These are phyloP conservation scores for Euclidium syriacum DNA, from an alignment of 345 rosid genomes.

Conservation along the genomic window DNA sequence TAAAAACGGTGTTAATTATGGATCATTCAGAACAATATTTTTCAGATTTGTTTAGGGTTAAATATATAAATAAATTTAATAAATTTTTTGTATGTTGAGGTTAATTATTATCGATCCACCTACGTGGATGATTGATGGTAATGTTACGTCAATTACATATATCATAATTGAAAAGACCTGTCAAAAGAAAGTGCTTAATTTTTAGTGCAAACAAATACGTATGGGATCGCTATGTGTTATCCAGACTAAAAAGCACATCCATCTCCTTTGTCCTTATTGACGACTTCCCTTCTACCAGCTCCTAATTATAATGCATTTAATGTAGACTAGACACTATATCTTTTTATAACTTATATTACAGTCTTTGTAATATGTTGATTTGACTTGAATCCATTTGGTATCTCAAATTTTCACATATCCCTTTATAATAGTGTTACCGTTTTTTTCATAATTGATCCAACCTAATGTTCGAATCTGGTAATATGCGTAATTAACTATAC, in stretches of 20 bases:
- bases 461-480: too few relatives aligned
- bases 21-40: too few relatives aligned
- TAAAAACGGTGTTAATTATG: too few relatives aligned
- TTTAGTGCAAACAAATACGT: constrained; percentile 22
- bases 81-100: background rate
- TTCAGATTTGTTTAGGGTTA: too few relatives aligned
- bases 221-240: constrained; percentile 28
- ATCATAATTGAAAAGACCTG: constrained; percentile 22
- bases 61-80: too few relatives aligned
- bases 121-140: constrained; percentile 12
- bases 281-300: constrained; percentile 20
- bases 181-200: constrained; percentile 10
- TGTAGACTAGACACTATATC: background rate
- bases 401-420: background rate
- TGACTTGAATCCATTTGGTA: constrained; percentile 22
- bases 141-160: constrained; percentile 5
- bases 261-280: constrained; percentile 27
- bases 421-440: background rate
- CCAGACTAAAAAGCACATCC: constrained; percentile 29
- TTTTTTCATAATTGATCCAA: too few relatives aligned
- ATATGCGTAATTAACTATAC: too few relatives aligned
- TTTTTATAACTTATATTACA: background rate
- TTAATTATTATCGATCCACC: background rate
- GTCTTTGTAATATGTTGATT: constrained; percentile 11
- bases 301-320: constrained; percentile 19